Conservation (phyloP, 345 rosid genomes). For the Cardamine resedifolia region DNA sequence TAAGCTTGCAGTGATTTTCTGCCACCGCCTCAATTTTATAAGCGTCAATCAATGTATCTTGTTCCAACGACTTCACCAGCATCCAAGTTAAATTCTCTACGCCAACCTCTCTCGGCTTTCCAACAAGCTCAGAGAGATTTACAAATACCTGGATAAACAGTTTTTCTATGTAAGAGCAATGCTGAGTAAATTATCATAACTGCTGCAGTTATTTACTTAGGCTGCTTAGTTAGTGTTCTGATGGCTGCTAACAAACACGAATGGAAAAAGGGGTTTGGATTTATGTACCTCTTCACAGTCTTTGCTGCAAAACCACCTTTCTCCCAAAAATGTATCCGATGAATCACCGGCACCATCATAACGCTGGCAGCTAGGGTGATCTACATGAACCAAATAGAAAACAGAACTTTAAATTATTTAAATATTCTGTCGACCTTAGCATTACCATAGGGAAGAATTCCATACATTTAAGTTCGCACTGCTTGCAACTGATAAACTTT, state of each 20-base stretch:
- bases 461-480: constrained; percentile 69
- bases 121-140: constrained; percentile 60
- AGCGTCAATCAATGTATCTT: constrained; percentile 34
- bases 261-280: not conserved
- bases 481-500: constrained; percentile 49
- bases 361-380: constrained; percentile 55
- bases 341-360: constrained; percentile 28
- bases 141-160: constrained; percentile 52
- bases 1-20: constrained; percentile 63
- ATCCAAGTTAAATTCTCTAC: constrained; percentile 69
- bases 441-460: constrained; percentile 21
- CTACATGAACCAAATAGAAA: constrained; percentile 41
- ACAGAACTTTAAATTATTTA: constrained; percentile 24
- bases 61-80: constrained; percentile 45
- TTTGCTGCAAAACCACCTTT: constrained; percentile 68
- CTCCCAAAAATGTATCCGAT: constrained; percentile 24
- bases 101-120: constrained; percentile 60
- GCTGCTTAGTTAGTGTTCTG: constrained; percentile 1
- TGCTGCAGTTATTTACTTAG: not conserved
- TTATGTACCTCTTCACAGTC: constrained; percentile 64
- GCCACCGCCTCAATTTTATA: constrained; percentile 43
- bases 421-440: not conserved
- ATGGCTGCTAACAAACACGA: constrained; percentile 14
- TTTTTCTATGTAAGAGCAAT: constrained; percentile 18
- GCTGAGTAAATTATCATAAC: not conserved